Evolutionary conservation across 371 early-diverging fungal genomes (phyloP), one percentile per base, ranked within the genome.

Genomic region (Phascolomyces articulosus): DNA sequence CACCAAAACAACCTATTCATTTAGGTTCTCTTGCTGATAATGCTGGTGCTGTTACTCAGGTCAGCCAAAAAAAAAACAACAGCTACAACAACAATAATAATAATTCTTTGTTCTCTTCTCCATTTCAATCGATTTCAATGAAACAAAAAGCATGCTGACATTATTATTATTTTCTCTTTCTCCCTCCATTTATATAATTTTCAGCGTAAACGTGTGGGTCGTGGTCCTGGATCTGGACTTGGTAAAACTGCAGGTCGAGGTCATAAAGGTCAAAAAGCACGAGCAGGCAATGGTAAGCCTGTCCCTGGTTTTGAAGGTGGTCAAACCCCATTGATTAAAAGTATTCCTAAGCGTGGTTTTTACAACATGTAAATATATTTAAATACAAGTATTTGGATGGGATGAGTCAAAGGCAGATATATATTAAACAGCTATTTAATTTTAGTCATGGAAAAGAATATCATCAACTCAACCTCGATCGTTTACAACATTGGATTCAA

Each of bases 181-280:
- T 34, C 11, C 6, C 34, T 34, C 11, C 6, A 34, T 34, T 34
- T 34, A 34, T 34, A 34, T 3, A 23, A 55, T 34, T 34, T 34
- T 34, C 66, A 87, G 86, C 86, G 86, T 63, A 81, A 79, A 60
- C 89, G 94, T 65, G 79, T 93, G n/a, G 95, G 95, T 62, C 89
- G 95, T 73, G 95, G 95, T 59, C 89, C 89, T 54, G 90, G 92
- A 48, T 93, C 91, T 49, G 95, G 95, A 60, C 89, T 89, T 66
- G 97, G 97, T 53, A 90, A 93, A 66, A 96, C 96, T 20, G 87
- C 93, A 49, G 97, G 96, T 38, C 88, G 95, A 34, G 97, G 98
- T 72, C 91, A 91, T 60, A 97, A 97, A 76, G 98, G 98, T 68
- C 96, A 90, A 74, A 93, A 95, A 60, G 91, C 94, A 16, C 90